phyloP scores from a whole-genome alignment of 768 basidiomycete species.

The Macrolepiota dolichaula region DNA sequence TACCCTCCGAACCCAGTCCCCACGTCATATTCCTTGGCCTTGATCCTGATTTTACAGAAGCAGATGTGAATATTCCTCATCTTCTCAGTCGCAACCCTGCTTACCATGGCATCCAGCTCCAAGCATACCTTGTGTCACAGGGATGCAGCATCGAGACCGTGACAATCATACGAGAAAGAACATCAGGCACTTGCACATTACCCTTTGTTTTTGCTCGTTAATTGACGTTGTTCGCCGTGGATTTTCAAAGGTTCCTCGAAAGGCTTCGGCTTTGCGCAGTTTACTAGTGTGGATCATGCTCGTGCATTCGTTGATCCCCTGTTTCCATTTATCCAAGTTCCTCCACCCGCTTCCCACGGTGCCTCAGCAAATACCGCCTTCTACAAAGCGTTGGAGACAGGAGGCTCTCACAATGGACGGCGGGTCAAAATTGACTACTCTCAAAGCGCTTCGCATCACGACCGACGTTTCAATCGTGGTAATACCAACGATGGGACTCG shows the following conservation, averaged over 20 bases:
- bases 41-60: slow-evolving; percentile 89
- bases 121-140: slow-evolving; percentile 69
- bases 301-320: slow-evolving; percentile 87
- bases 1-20: slow-evolving; percentile 81
- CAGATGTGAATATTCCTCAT: slow-evolving; percentile 65
- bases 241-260: slow-evolving; percentile 87
- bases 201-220: slow-evolving; percentile 63
- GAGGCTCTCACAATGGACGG: slow-evolving; percentile 71
- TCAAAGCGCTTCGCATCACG: slow-evolving; percentile 73
- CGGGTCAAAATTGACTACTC: slow-evolving; percentile 96
- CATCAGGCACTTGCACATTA: slow-evolving; percentile 92
- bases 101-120: slow-evolving; percentile 49
- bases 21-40: slow-evolving; percentile 96
- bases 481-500: slow-evolving; percentile 90
- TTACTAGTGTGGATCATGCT: slow-evolving; percentile 81
- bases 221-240: slow-evolving; percentile 70
- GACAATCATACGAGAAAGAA: slow-evolving; percentile 95
- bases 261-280: slow-evolving; percentile 97
- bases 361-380: slow-evolving; percentile 70
- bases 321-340: slow-evolving; percentile 89
- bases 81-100: slow-evolving; percentile 26
- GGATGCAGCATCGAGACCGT: slow-evolving; percentile 80
- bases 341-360: slow-evolving; percentile 87
- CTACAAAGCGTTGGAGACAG: slow-evolving; percentile 72
- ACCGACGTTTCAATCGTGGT: slow-evolving; percentile 57